Conservation (phyloP, 345 rosid genomes). For the Eucalyptus polybractea region DNA sequence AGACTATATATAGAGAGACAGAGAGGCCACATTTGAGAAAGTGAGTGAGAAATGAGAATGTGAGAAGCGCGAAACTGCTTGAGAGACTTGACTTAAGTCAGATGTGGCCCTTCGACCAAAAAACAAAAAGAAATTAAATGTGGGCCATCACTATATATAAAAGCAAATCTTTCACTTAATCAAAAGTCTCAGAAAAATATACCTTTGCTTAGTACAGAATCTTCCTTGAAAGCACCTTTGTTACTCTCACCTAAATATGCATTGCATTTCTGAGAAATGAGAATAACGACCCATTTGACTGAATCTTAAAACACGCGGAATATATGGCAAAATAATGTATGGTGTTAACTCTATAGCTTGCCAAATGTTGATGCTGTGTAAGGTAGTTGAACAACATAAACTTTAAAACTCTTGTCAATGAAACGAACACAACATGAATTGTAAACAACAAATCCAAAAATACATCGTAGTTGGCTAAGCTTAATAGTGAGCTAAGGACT, state of each 20-base stretch:
- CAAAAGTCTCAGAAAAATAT: too few relatives aligned
- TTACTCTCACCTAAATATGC: neutral
- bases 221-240: neutral
- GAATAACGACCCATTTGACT: neutral
- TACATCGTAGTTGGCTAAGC: too few relatives aligned
- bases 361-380: neutral
- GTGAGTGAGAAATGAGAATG: neutral
- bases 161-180: neutral
- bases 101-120: too few relatives aligned
- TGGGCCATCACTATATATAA: neutral
- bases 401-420: too few relatives aligned
- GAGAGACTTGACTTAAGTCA: neutral
- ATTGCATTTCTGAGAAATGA: too few relatives aligned
- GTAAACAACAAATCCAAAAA: too few relatives aligned
- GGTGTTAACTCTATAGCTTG: neutral
- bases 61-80: neutral
- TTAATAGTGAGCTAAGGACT: too few relatives aligned
- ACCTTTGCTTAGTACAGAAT: neutral
- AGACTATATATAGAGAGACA: neutral
- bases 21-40: neutral
- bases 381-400: too few relatives aligned
- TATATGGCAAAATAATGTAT: neutral
- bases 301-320: too few relatives aligned
- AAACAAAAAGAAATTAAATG: too few relatives aligned
- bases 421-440: too few relatives aligned